Conservation (phyloP, 164 flowering plant genomes). For the Taxillus chinensis region DNA sequence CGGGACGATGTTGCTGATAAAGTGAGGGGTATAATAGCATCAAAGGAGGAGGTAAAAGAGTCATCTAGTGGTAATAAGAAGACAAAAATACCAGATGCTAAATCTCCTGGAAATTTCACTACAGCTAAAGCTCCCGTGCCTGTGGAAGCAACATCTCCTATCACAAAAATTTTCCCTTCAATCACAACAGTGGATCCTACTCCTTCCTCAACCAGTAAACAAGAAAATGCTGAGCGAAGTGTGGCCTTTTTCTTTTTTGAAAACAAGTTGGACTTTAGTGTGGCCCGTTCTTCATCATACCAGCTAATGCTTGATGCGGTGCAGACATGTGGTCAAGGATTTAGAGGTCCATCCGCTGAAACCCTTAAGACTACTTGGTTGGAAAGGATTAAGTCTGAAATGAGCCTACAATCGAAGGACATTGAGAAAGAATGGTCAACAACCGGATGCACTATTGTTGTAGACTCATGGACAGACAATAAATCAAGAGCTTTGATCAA, state of each 20-base stretch:
- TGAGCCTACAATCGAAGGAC: conserved; percentile 55
- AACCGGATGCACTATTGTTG: conserved; percentile 84
- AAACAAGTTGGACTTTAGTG: conserved; percentile 71
- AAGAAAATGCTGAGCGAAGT: conserved; percentile 71
- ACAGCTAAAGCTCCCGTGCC: conserved; percentile 23
- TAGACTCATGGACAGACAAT: conserved; percentile 89
- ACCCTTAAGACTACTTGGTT: conserved; percentile 64
- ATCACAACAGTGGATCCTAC: conserved; percentile 18
- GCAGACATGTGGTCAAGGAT: conserved; percentile 61
- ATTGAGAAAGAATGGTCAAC: conserved; percentile 74
- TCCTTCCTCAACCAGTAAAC: conserved; percentile 29
- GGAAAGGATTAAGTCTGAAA: conserved; percentile 68
- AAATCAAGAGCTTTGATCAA: conserved; percentile 79
- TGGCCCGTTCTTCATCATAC: conserved; percentile 79
- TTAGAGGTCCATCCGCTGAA: conserved; percentile 66
- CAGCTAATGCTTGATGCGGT: conserved; percentile 76
- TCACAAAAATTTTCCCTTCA: conserved; percentile 35
- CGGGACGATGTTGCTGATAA: conserved; percentile 82
- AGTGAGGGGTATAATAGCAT: conserved; percentile 53
- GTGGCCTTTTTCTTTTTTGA: conserved; percentile 89
- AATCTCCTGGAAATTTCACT: conserved; percentile 29
- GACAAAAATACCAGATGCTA: conserved; percentile 38
- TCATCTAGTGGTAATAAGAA: conserved; percentile 29
- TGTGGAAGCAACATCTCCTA: conserved; percentile 29
- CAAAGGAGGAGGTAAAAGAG: conserved; percentile 68